Conservation (phyloP, 257 asterid species). For the Nicotiana attenuata region DNA sequence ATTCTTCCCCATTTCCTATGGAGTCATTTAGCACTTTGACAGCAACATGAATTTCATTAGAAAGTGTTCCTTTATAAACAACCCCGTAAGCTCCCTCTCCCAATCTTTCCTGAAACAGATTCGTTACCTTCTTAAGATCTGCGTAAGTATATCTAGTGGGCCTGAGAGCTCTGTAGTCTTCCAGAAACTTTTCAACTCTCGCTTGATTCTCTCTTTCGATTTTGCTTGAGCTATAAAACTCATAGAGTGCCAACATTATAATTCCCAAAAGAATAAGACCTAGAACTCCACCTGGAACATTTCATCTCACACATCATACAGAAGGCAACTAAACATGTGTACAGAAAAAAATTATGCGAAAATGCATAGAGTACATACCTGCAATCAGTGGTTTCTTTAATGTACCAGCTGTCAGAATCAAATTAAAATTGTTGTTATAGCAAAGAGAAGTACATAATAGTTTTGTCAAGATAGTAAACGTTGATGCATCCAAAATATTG, state of each 20-base stretch:
- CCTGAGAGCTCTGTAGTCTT: constrained; percentile 6
- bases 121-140: constrained; percentile 36
- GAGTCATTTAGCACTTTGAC: constrained; percentile 30
- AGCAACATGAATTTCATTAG: constrained; percentile 30
- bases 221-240: constrained; percentile 2
- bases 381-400: background rate
- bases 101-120: constrained; percentile 23
- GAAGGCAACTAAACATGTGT: background rate
- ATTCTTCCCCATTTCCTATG: constrained; percentile 36
- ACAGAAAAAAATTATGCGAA: background rate
- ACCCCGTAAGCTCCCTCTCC: constrained; percentile 45
- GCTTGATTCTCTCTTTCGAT: constrained; percentile 16
- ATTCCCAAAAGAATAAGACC: background rate
- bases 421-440: too few species aligned
- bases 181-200: constrained; percentile 27
- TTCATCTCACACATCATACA: background rate
- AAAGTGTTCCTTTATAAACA: constrained; percentile 33
- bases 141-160: constrained; percentile 42
- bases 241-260: constrained; percentile 5
- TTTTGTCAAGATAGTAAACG: too few species aligned
- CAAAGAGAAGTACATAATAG: too few species aligned
- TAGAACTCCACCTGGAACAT: background rate
- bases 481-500: too few species aligned
- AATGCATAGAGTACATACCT: background rate
- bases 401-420: background rate